These are phyloP conservation scores for Agroathelia rolfsii DNA, from an alignment of 1,284 basidiomycete genomes.

Conservation along the genomic window DNA sequence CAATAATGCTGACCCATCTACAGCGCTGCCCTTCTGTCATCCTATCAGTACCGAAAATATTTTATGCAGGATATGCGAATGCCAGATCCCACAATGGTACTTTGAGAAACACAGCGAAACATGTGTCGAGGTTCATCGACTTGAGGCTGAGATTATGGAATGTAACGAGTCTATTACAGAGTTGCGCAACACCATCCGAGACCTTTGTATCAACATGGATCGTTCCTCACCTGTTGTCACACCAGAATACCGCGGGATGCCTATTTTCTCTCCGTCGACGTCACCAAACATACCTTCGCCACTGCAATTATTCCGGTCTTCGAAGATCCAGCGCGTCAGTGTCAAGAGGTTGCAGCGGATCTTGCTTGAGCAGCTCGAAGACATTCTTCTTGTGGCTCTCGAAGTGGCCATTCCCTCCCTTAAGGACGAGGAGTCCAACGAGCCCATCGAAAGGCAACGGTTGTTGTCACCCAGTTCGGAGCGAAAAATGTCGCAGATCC, in stretches of 20 bases:
- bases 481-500: slow-evolving; percentile 70
- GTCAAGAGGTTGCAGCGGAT: slow-evolving; percentile 76
- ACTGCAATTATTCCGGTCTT: slow-evolving; percentile 59
- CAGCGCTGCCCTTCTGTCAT: slow-evolving; percentile 63
- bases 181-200: slow-evolving; percentile 73
- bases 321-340: slow-evolving; percentile 69
- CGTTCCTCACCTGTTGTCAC: slow-evolving; percentile 47
- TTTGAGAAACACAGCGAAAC: slow-evolving; percentile 99
- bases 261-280: slow-evolving; percentile 63
- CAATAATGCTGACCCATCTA: slow-evolving; percentile 47
- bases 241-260: slow-evolving; percentile 84
- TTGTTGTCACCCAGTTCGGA: slow-evolving; percentile 83
- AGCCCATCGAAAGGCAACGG: slow-evolving; percentile 88
- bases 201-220: slow-evolving; percentile 57
- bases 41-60: slow-evolving; percentile 81
- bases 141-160: slow-evolving; percentile 91
- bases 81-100: slow-evolving; percentile 96
- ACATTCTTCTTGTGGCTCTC: slow-evolving; percentile 70
- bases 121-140: slow-evolving; percentile 90
- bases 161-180: slow-evolving; percentile 91
- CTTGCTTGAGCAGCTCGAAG: slow-evolving; percentile 77
- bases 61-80: slow-evolving; percentile 96
- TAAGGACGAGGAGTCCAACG: slow-evolving; percentile 82
- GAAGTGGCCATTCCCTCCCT: slow-evolving; percentile 85
- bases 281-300: slow-evolving; percentile 62